Percentiles rank a stretch among this genome's conserved stretches.
Evolutionary conservation across 805 yeast species (phyloP).

Genomic region (Candida corydali): DNA sequence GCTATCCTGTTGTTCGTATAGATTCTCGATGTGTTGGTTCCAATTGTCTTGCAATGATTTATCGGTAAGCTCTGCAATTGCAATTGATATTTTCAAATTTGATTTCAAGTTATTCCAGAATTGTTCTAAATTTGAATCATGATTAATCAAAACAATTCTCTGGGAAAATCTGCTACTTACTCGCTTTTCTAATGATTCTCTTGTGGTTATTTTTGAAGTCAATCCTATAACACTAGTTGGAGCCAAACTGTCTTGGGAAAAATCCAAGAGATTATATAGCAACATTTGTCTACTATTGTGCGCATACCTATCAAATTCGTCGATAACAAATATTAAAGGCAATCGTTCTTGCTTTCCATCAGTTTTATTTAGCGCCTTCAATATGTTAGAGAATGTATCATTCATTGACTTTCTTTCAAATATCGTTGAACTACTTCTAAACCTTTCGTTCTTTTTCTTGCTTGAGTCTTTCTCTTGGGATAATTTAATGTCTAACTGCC

Average conservation of each 20-base stretch:
- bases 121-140: constrained; percentile 39
- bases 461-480: constrained; percentile 6
- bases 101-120: constrained; percentile 48
- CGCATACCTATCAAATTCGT: constrained; percentile 81
- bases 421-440: not conserved
- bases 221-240: constrained; percentile 83
- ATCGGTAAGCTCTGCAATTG: constrained; percentile 13
- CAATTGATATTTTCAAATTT: constrained; percentile 24
- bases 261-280: constrained; percentile 81
- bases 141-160: constrained; percentile 58
- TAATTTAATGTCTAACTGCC: constrained; percentile 59
- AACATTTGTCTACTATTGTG: constrained; percentile 72
- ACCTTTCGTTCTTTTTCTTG: constrained; percentile 12
- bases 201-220: constrained; percentile 67
- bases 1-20: constrained; percentile 19
- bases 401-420: constrained; percentile 52
- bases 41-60: constrained; percentile 29
- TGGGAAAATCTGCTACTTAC: constrained; percentile 89
- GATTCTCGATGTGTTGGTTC: constrained; percentile 40
- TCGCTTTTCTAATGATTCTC: constrained; percentile 85
- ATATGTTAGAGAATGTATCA: constrained; percentile 58
- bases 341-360: constrained; percentile 22
- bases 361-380: constrained; percentile 47
- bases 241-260: constrained; percentile 63
- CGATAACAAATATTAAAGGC: constrained; percentile 74